Percentiles rank a stretch among this genome's conserved stretches.
Evolutionary conservation across 2,329 filamentous ascomycete species (phyloP).

Genomic region (Paraconiothyrium brasiliense): DNA sequence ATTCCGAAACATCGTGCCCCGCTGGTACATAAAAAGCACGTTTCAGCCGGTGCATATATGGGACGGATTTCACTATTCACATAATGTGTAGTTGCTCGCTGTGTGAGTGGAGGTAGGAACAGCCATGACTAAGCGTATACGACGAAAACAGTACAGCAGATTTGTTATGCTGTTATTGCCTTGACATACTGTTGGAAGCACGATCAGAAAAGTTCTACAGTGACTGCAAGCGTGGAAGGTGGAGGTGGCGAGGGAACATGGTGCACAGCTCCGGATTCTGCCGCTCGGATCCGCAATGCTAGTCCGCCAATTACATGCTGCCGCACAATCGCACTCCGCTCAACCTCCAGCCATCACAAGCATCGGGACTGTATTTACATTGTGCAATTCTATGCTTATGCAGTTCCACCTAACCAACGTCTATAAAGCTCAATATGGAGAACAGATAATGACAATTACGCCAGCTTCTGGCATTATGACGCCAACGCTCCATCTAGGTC

Average conservation of each 20-base stretch:
- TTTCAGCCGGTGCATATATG: not conserved
- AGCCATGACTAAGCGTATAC: too few relatives aligned
- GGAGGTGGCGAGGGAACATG: not conserved
- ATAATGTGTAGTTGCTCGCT: not conserved
- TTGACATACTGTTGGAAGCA: too few relatives aligned
- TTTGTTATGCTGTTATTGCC: too few relatives aligned
- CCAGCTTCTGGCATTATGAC: conserved; percentile 3
- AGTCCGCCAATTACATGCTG: not conserved
- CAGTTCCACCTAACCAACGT: not conserved
- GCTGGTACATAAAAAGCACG: not conserved
- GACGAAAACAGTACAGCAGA: too few relatives aligned
- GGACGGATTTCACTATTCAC: not conserved
- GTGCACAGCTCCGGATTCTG: not conserved
- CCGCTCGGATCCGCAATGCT: not conserved
- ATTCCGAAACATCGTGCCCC: conserved; percentile 2
- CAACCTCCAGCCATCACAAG: not conserved
- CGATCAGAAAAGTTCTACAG: too few relatives aligned
- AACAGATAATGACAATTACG: not conserved
- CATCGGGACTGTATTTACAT: not conserved
- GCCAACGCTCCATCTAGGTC: conserved; percentile 35
- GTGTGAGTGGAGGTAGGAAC: not conserved
- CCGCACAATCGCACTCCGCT: not conserved
- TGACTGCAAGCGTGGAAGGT: not conserved
- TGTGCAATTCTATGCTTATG: not conserved
- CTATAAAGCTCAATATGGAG: conserved; percentile 1